Conservation (phyloP, 495 filamentous ascomycete genomes). For the Lentithecium fluviatile region DNA sequence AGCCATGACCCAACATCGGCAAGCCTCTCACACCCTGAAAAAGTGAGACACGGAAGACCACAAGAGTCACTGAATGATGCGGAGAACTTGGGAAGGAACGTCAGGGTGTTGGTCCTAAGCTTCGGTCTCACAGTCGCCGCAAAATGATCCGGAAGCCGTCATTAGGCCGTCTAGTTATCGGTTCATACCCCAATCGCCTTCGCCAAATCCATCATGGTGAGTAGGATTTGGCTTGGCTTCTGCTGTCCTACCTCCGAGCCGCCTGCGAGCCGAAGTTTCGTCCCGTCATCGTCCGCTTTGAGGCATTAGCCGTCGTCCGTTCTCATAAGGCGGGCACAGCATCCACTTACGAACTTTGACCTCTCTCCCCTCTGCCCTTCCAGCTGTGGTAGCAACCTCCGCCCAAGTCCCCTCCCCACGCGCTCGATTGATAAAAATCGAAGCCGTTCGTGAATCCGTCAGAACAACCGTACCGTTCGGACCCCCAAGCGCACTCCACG, state of each 20-base stretch:
- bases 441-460: slow-evolving; percentile 50
- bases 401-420: slow-evolving; percentile 49
- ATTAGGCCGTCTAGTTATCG: neutral
- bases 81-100: too few relatives aligned
- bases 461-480: slow-evolving; percentile 47
- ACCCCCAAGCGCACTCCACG: slow-evolving; percentile 39
- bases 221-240: slow-evolving; percentile 8
- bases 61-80: too few relatives aligned
- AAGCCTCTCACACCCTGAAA: too few relatives aligned
- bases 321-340: neutral
- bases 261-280: slow-evolving; percentile 10
- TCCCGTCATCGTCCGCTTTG: slow-evolving; percentile 12
- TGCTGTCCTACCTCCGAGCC: slow-evolving; percentile 11
- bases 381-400: slow-evolving; percentile 19
- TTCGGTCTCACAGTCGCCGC: too few relatives aligned
- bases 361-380: slow-evolving; percentile 18
- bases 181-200: slow-evolving; percentile 4
- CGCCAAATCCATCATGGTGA: slow-evolving; percentile 21
- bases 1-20: too few relatives aligned
- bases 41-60: too few relatives aligned
- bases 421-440: slow-evolving; percentile 58
- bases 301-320: neutral
- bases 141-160: too few relatives aligned
- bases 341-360: slow-evolving; percentile 25
- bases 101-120: too few relatives aligned